These are phyloP conservation scores for Ophiostoma ulmi DNA, from an alignment of 2,329 filamentous ascomycete species.

Conservation along the genomic window DNA sequence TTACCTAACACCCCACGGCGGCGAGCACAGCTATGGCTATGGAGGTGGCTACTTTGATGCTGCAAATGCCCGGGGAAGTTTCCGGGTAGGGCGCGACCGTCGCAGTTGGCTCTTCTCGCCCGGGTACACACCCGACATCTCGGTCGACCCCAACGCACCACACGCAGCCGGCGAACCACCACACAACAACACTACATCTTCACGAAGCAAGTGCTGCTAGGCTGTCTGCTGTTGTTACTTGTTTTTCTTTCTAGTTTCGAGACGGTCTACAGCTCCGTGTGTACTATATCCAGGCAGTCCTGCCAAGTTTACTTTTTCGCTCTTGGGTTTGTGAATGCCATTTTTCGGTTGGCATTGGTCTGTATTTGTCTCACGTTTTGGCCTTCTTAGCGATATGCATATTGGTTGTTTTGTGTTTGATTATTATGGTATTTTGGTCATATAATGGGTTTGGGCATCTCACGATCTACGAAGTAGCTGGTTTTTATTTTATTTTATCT, in stretches of 20 bases:
- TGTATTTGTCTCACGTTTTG: background rate
- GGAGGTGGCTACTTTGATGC: constrained; percentile 47
- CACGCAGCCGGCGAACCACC: constrained; percentile 18
- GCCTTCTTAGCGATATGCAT: background rate
- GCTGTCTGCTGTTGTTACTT: constrained; percentile 2
- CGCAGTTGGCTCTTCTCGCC: constrained; percentile 57
- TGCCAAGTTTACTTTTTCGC: background rate
- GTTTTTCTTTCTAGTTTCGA: background rate
- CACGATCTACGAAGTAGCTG: background rate
- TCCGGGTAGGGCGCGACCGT: constrained; percentile 53
- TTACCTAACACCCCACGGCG: constrained; percentile 21
- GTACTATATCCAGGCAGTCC: constrained; percentile 11
- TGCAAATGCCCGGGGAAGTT: constrained; percentile 46
- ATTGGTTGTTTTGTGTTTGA: background rate
- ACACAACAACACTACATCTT: constrained; percentile 14
- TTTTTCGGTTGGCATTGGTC: background rate
- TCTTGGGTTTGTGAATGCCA: background rate
- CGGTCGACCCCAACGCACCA: constrained; percentile 41
- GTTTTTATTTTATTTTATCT: background rate
- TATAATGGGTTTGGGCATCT: constrained; percentile 6
- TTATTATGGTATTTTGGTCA: background rate
- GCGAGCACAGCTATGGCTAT: constrained; percentile 24
- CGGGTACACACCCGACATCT: constrained; percentile 48
- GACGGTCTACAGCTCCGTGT: background rate
- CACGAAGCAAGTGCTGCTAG: constrained; percentile 25